These are phyloP conservation scores for Lipomyces mesembrius DNA, from an alignment of 805 yeast species.

Conservation along the genomic window DNA sequence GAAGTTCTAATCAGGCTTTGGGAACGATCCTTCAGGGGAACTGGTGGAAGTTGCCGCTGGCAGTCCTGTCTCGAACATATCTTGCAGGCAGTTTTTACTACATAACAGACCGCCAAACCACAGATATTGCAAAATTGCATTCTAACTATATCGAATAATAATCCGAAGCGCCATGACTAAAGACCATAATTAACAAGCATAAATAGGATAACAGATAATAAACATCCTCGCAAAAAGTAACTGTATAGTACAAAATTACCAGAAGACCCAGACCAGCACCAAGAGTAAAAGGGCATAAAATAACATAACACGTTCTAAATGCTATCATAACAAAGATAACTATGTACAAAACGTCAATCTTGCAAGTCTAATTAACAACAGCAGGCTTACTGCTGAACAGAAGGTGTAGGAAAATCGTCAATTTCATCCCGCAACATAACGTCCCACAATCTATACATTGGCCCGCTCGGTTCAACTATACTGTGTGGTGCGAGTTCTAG, in stretches of 20 bases:
- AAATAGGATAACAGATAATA: neutral
- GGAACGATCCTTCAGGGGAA: neutral
- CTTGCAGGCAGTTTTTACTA: too few relatives aligned
- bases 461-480: slow-evolving; percentile 47
- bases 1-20: neutral
- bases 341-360: neutral
- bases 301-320: neutral
- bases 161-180: neutral
- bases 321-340: neutral
- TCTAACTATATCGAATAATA: neutral
- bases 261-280: neutral
- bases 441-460: slow-evolving; percentile 45
- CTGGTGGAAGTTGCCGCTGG: too few relatives aligned
- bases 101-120: neutral
- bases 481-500: slow-evolving; percentile 45
- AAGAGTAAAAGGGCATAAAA: neutral
- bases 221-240: neutral
- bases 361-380: neutral
- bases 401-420: slow-evolving; percentile 21
- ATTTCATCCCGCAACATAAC: slow-evolving; percentile 47
- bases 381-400: neutral
- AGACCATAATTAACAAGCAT: neutral
- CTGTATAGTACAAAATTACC: neutral
- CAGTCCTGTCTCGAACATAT: too few relatives aligned
- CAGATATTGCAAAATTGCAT: neutral